Evolutionary conservation across 2,329 filamentous ascomycete species (phyloP).

Genomic region (Hypomyces rosellus): DNA sequence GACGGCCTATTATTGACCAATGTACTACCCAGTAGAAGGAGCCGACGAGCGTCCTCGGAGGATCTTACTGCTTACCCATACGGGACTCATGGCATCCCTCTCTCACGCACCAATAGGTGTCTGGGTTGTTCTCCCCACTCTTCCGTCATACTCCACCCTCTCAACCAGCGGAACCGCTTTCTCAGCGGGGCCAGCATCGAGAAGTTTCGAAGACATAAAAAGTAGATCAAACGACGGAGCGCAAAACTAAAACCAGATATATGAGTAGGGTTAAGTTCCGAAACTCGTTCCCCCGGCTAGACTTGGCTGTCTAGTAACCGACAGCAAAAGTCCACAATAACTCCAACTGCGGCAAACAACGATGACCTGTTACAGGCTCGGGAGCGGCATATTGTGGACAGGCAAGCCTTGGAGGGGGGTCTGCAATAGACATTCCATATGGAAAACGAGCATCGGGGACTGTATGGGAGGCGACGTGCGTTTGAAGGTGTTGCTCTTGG

Average conservation of each 20-base stretch:
- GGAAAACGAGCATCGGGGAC: slow-evolving; percentile 71
- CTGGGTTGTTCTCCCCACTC: slow-evolving; percentile 49
- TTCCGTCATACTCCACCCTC: slow-evolving; percentile 37
- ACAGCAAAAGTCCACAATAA: slow-evolving; percentile 31
- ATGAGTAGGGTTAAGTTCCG: slow-evolving; percentile 97
- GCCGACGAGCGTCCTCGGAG: slow-evolving; percentile 74
- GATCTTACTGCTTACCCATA: slow-evolving; percentile 58
- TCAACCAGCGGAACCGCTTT: slow-evolving; percentile 36
- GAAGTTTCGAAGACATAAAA: slow-evolving; percentile 49
- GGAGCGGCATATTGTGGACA: slow-evolving; percentile 48
- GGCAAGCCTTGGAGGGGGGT: slow-evolving; percentile 33
- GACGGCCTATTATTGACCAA: slow-evolving; percentile 40
- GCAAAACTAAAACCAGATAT: slow-evolving; percentile 68
- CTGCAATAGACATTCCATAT: slow-evolving; percentile 55
- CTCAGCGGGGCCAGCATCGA: slow-evolving; percentile 41
- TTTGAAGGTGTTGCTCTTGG: slow-evolving; percentile 10
- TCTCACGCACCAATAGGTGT: slow-evolving; percentile 49
- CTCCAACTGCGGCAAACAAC: slow-evolving; percentile 42
- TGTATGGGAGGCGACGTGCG: slow-evolving; percentile 72
- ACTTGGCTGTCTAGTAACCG: slow-evolving; percentile 34
- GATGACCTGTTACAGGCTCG: slow-evolving; percentile 55
- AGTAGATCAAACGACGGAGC: slow-evolving; percentile 62
- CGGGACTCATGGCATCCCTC: slow-evolving; percentile 63
- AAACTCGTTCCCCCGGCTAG: slow-evolving; percentile 53
- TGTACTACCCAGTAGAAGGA: slow-evolving; percentile 56